Evolutionary conservation across 345 rosid genomes (phyloP).

Genomic region (Citrus medica): DNA sequence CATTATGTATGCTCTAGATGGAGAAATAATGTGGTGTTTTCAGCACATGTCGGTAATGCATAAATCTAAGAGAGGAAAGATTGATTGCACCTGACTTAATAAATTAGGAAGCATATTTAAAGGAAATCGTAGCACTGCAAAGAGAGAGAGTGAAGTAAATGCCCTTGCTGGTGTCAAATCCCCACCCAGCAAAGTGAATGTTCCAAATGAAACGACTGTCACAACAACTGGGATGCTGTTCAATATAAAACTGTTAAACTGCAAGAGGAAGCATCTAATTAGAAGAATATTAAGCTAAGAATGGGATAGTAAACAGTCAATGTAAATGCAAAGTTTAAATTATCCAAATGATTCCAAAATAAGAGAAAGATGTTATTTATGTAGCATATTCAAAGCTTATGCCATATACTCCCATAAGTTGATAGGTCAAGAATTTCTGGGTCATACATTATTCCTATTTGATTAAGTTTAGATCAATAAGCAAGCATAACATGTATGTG

Average conservation of each 20-base stretch:
- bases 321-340: neutral
- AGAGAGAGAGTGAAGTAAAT: constrained; percentile 93
- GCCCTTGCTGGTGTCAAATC: constrained; percentile 93
- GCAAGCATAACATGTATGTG: neutral
- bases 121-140: constrained; percentile 74
- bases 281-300: constrained; percentile 8
- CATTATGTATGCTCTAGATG: neutral
- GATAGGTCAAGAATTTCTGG: neutral
- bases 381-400: neutral
- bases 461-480: neutral
- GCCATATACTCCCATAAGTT: neutral
- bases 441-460: neutral
- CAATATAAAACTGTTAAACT: constrained; percentile 80
- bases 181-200: constrained; percentile 90
- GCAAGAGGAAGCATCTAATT: constrained; percentile 31
- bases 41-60: neutral
- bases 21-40: neutral
- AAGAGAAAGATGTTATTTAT: too few relatives aligned
- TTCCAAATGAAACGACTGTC: constrained; percentile 85
- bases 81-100: constrained; percentile 63
- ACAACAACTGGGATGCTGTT: constrained; percentile 88
- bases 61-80: constrained; percentile 2
- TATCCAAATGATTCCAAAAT: neutral
- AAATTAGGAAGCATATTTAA: constrained; percentile 83
- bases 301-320: neutral